Evolutionary conservation across 352 stramenopile genomes (phyloP).

Genomic region (Hyaloperonospora brassicae): DNA sequence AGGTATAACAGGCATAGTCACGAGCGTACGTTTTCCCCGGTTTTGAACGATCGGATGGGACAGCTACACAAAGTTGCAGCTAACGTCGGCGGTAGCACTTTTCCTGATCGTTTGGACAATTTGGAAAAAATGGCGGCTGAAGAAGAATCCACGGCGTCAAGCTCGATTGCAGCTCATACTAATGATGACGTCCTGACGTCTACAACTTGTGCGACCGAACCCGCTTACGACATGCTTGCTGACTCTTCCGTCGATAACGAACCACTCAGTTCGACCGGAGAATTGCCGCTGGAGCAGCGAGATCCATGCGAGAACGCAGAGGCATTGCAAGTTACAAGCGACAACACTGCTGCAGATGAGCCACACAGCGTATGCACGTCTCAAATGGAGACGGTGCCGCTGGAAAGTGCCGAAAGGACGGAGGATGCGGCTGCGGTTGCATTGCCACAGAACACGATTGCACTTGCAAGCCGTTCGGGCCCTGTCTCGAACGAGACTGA

Average conservation of each 20-base stretch:
- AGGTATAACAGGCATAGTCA: conserved; percentile 3
- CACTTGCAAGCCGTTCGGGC: no score
- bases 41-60: background rate
- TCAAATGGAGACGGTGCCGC: no score
- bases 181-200: conserved; percentile 6
- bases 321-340: background rate
- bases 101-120: background rate
- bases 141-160: conserved; percentile 5
- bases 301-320: background rate
- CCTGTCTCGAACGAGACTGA: no score
- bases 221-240: background rate
- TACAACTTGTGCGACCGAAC: background rate
- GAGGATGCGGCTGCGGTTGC: no score
- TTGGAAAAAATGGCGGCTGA: conserved; percentile 11
- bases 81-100: conserved; percentile 1
- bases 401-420: no score
- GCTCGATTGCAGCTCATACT: conserved; percentile 6
- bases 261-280: background rate
- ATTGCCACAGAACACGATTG: no score
- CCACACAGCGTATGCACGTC: background rate
- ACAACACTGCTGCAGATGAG: conserved; percentile 1
- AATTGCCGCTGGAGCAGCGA: conserved; percentile 2
- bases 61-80: conserved; percentile 15
- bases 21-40: conserved; percentile 6
- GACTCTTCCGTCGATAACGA: background rate